Evolutionary conservation across 2,329 filamentous ascomycete genomes (phyloP), one percentile per base, ranked within the genome.

Genomic region (Falciphora oryzae): DNA sequence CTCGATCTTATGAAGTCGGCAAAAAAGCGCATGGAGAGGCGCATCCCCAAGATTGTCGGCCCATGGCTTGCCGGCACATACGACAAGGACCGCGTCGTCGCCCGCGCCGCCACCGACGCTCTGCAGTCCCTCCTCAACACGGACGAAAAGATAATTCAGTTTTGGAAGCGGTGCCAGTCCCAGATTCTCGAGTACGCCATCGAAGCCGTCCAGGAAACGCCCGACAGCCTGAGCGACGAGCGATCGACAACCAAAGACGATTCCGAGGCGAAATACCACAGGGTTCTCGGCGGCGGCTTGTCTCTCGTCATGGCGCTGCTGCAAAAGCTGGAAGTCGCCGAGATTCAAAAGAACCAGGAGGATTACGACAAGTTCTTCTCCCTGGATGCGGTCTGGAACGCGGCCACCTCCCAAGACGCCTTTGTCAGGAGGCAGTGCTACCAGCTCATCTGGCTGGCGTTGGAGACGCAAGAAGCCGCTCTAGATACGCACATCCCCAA

Each of bases 1-100:
- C 78, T 81, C 68, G 82, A 84, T 69, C 76, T 89, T 16, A 77
- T 88, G 71, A 83, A 82, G 68, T 85, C 84, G 4, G 82, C 83
- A 6, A 90, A 92, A 61, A 96, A 95, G 80, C 87, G 93, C 67
- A 91, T 97, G 78, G 92, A 92, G 67, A 91, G 86, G 68, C 83
- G 89, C 70, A 82, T 99, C 67, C 87, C 92, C 16, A 87, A 85
- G 66, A 81, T 96, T 50, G 88, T 96, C 59, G 93, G 90, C 13
- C 84, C 92, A n/a, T 99, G 96, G 95, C 83, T 98, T 16, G 90
- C 91, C 10, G 95, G 94, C 1, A 85, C 90, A 1, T 96, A 93
- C 73, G 95, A 99, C 75, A 89, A 86, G 69, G 94, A 99, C 73
- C 87, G 88, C 64, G 83, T 83, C 25, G 92, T 93, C 18, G 83